Base-by-base conservation (phyloP, 805 yeast species). In the Starmerella riodocensis region DNA sequence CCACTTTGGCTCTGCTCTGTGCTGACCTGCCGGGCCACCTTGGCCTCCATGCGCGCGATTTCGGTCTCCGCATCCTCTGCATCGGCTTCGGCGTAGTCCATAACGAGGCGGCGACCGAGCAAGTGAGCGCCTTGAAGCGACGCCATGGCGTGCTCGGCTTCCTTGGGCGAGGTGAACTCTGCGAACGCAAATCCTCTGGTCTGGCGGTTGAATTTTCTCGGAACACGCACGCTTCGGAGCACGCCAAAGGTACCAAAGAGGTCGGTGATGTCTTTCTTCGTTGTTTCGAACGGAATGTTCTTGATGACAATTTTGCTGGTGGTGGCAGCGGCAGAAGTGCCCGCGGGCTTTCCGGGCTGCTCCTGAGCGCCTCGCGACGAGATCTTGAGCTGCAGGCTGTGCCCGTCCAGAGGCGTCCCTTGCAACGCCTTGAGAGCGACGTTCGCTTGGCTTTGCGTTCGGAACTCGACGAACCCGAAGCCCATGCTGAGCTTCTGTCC, bases 101-200 rank as follows among this genome's bases (percentile, higher is more conserved):
- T 76, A 11, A 88, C 94, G 49, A 91, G 67, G 49, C 95, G 72
- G 64, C 98, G 79, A 25, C 98, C 98, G 37, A 91, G 70, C 63
- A 91, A 78, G 70, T 91, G 98, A 3, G 93, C 95, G 45, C 98
- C 98, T 57, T 78, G 80, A 48, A 91, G 70, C 57, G 86, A 88
- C 52, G 78, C 77, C 88, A 91, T 80, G 12, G 97, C 98, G 55
- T 69, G 74, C 57, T 80, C 94, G 1, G 98, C 96, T 60, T 91
- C 98, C 58, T 83, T 76, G 18, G 82, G 70, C 29, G 91, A 65
- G 9, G 80, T 66, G 56, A 80, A 91, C 62, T 91, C 98, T 33
- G 93, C 94, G 59, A 91, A 91, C 0, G 97, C 98, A 66, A 91
- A 91, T 57, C 98, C 98, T 58, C 98, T 76, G 11, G 96, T 93